Evolutionary conservation across 139 green algal species (phyloP).

Genomic region (Raphidocelis subcapitata): DNA sequence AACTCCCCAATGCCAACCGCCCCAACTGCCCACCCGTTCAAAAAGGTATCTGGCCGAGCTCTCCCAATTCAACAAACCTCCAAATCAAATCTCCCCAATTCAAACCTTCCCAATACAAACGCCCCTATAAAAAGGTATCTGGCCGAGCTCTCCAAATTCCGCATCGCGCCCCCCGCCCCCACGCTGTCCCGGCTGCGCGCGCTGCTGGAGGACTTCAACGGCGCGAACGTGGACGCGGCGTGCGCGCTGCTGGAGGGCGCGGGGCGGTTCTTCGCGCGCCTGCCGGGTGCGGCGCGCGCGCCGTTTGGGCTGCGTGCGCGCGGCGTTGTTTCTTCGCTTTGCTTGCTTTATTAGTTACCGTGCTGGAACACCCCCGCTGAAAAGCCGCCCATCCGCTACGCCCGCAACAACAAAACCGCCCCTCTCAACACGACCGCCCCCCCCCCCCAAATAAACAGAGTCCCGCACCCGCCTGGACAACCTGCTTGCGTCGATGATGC

Average conservation of each 20-base stretch:
- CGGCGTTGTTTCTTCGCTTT: too few relatives aligned
- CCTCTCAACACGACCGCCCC: too few relatives aligned
- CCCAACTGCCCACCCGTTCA: too few relatives aligned
- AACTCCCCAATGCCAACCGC: too few relatives aligned
- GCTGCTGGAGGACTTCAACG: slow-evolving; percentile 88
- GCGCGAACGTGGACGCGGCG: slow-evolving; percentile 86
- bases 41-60: slow-evolving; percentile 87
- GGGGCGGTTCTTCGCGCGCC: slow-evolving; percentile 79
- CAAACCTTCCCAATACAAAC: too few relatives aligned
- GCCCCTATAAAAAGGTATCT: slow-evolving; percentile 83
- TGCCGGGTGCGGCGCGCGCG: slow-evolving; percentile 39
- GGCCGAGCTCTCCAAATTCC: slow-evolving; percentile 91
- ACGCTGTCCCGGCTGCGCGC: slow-evolving; percentile 42
- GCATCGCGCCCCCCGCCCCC: slow-evolving; percentile 17
- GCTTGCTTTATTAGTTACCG: too few relatives aligned
- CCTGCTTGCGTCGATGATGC: slow-evolving; percentile 87
- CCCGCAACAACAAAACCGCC: too few relatives aligned
- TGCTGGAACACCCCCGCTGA: too few relatives aligned
- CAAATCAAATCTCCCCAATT: too few relatives aligned
- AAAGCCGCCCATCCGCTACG: too few relatives aligned
- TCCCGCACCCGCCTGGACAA: slow-evolving; percentile 70
- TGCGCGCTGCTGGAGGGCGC: slow-evolving; percentile 84
- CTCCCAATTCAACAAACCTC: too few relatives aligned
- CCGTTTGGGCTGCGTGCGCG: neutral
- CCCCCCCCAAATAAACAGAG: too few relatives aligned